A percentile compares a stretch with the other conserved stretches of the same genome.
Conservation (phyloP, 2,329 filamentous ascomycete species). For the Blumeriella jaapii region DNA sequence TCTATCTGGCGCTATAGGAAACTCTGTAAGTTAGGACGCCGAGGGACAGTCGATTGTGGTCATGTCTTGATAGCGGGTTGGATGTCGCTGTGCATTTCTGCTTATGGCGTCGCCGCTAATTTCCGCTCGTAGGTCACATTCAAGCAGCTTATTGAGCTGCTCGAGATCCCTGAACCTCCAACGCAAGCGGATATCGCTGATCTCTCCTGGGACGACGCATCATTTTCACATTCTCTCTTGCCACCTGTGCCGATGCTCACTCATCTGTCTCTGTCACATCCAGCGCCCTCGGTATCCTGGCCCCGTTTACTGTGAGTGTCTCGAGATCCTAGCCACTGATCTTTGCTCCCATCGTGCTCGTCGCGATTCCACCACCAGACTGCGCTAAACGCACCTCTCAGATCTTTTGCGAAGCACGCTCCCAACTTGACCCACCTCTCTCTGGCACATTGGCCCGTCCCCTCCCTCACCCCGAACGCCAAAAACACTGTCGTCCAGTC, state of each 20-base stretch:
- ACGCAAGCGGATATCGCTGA: slow-evolving; percentile 6
- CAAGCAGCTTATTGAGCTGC: slow-evolving; percentile 39
- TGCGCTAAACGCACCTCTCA: neutral
- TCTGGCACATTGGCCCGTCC: slow-evolving; percentile 50
- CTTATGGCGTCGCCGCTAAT: too few species aligned
- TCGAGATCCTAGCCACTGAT: neutral
- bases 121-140: slow-evolving; percentile 30
- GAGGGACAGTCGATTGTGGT: too few species aligned
- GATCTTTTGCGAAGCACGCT: slow-evolving; percentile 38
- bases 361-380: neutral
- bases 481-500: slow-evolving; percentile 34
- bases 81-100: too few species aligned
- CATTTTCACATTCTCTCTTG: slow-evolving; percentile 10
- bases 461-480: slow-evolving; percentile 44
- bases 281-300: slow-evolving; percentile 38
- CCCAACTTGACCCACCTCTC: slow-evolving; percentile 47
- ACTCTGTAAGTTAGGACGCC: slow-evolving; percentile 33
- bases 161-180: slow-evolving; percentile 23
- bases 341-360: neutral
- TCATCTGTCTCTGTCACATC: slow-evolving; percentile 44
- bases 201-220: slow-evolving; percentile 21
- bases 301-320: slow-evolving; percentile 37
- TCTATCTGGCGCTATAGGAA: slow-evolving; percentile 40
- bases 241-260: slow-evolving; percentile 41
- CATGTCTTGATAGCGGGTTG: too few species aligned